These are phyloP conservation scores for Suillus occidentalis DNA, from an alignment of 768 basidiomycete species.

Conservation along the genomic window DNA sequence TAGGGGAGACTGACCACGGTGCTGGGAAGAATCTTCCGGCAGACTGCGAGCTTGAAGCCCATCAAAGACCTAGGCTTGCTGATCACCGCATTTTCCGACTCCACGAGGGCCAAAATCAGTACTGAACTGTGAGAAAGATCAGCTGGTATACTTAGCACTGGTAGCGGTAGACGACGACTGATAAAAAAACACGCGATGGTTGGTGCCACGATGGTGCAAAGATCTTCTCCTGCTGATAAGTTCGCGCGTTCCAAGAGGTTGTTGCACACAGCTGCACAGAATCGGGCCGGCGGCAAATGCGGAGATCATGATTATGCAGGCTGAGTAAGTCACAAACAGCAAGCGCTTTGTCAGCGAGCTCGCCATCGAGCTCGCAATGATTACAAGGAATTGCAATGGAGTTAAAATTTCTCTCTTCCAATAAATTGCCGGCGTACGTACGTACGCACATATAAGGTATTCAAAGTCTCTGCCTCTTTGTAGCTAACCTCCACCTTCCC, in stretches of 20 bases:
- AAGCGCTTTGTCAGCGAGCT: not conserved
- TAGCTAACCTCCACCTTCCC: not conserved
- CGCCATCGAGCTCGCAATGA: constrained; percentile 1
- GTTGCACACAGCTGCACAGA: not conserved
- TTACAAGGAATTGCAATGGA: not conserved
- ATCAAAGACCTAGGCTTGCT: not conserved
- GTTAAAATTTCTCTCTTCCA: not conserved
- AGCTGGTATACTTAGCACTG: not conserved
- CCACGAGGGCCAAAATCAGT: no score
- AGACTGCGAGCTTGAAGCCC: not conserved
- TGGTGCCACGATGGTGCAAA: not conserved
- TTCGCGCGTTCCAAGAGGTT: not conserved
- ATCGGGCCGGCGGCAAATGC: not conserved
- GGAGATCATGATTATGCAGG: not conserved
- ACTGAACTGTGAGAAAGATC: no score
- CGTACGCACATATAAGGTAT: not conserved
- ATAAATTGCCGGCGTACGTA: not conserved
- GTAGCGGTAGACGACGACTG: no score
- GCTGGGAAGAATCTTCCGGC: not conserved
- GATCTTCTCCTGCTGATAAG: not conserved
- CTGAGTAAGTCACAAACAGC: not conserved
- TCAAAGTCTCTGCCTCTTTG: not conserved
- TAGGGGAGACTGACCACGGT: not conserved
- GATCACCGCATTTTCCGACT: no score
- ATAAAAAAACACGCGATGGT: not conserved